Evolutionary conservation across 108 stramenopile species (phyloP), one percentile per base, ranked within the genome.

Genomic region (Conticribra guillardii): DNA sequence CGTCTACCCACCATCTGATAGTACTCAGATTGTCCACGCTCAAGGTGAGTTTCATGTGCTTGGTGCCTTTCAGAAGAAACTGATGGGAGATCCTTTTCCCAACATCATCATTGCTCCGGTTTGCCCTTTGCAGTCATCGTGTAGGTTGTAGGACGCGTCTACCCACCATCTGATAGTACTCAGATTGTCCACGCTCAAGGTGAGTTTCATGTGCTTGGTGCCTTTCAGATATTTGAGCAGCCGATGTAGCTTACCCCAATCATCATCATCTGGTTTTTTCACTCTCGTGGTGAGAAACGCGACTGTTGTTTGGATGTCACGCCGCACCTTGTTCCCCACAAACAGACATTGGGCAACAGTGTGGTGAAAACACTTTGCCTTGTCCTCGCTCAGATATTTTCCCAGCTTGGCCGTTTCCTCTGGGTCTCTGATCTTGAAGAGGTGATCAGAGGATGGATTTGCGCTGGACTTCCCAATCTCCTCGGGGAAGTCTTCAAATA

Each of bases 181-280:
- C 5, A 41, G 37, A 11, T 41, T 41, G 5, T 41, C 37, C 5
- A 11, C 37, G 37, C 37, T 41, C 8, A 29, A 29, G 8, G 55
- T 29, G 8, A 79, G 64, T 5, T 33, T 2, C 46, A 82, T 30
- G 28, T 75, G 54, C 3, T 19, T 37, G 2, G 80, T 82, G 5
- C 54, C 64, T 29, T 71, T 48, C 7, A 84, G 58, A 53, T 84
- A 87, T 71, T 64, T 19, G 37, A 87, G 59, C 2, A 82, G 58
- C 16, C 81, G 22, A 22, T 33, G 24, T n/a, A 86, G 26, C 60
- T 82, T 86, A 17, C 47, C 34, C 71, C 71, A 82, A 37, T 86
- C 85, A 22, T 76, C 56, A 4, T 60, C 56, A 7, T 48, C 71
- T 14, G 75, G 67, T 31, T 54, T 65, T 27, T 44, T 29, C 3